These are phyloP conservation scores for Monosporascus sp. DNA, from an alignment of 2,329 filamentous ascomycete genomes.

Conservation along the genomic window DNA sequence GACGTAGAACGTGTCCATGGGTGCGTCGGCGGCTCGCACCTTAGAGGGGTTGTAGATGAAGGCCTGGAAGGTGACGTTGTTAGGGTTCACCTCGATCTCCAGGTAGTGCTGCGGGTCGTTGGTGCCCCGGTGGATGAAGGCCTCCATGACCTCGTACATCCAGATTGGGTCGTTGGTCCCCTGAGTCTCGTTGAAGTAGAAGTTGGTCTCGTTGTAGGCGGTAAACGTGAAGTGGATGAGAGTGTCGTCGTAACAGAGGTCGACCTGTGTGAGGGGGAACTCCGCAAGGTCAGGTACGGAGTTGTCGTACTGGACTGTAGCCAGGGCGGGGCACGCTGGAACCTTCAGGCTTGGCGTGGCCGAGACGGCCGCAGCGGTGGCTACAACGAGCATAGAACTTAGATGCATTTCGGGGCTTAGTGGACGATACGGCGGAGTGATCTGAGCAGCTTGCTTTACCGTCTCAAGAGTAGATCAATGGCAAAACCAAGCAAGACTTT, in stretches of 20 bases:
- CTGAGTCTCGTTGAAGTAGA: slow-evolving; percentile 39
- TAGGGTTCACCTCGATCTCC: slow-evolving; percentile 47
- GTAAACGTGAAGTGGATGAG: slow-evolving; percentile 38
- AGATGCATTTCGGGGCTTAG: not conserved
- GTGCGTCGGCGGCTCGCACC: slow-evolving; percentile 32
- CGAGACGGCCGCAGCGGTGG: not conserved
- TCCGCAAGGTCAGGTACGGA: slow-evolving; percentile 35
- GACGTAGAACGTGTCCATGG: slow-evolving; percentile 41
- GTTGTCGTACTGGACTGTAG: slow-evolving; percentile 34
- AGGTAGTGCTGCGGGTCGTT: slow-evolving; percentile 44
- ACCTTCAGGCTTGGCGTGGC: slow-evolving; percentile 27
- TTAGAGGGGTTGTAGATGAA: slow-evolving; percentile 48
- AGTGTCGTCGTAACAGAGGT: slow-evolving; percentile 41
- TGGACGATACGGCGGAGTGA: too few species aligned
- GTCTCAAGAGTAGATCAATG: not conserved
- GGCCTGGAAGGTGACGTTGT: slow-evolving; percentile 47
- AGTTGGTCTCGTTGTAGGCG: slow-evolving; percentile 41
- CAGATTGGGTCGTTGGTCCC: slow-evolving; percentile 43
- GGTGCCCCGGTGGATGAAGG: slow-evolving; percentile 41
- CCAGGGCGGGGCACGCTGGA: slow-evolving; percentile 33
- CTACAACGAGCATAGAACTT: not conserved
- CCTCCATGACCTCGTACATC: slow-evolving; percentile 47
- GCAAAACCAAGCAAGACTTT: too few species aligned
- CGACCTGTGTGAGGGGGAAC: slow-evolving; percentile 41
- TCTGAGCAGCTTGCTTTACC: too few species aligned